Evolutionary conservation across 1,139 yeast species (phyloP), one percentile per base, ranked within the genome.

Genomic region (Lodderomyces elongisporus): DNA sequence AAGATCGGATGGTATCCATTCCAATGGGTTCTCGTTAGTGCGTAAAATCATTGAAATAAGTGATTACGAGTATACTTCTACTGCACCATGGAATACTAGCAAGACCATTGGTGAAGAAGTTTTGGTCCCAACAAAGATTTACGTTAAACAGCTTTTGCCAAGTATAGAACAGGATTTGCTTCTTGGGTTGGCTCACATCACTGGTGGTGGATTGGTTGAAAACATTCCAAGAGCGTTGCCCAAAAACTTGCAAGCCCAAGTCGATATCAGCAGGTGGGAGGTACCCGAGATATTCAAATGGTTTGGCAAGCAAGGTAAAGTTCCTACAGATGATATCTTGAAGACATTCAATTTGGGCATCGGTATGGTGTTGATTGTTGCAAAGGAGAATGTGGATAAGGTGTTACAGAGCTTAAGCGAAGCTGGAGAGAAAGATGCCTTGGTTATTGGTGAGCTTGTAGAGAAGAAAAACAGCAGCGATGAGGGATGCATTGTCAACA

Each of bases 131-230:
- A 93, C 98, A 5, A 79, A 84, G 55, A 91, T 93, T 45, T 93
- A 93, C 60, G 98, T 93, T 46, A 89, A 87, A 61, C 94, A 89
- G 49, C 62, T 91, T 40, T 70, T 91, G 45, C 83, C 85, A 37
- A 77, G 85, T 4, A 74, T 89, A 44, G 74, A 73, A 49, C 66
- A 81, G 52, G 80, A 72, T 30, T 66, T 83, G 41, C 58, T 91
- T 36, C 70, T 87, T 38, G 99, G 96, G 40, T 72, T 93, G 56
- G 96, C 98, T 4, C 95, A 93, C 56, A 91, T 93, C 50, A 93
- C 99, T 16, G 99, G 99, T 41, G 99, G 99, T 38, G 99, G 99
- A 39, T 71, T 93, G 33, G 82, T 91, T 24, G 99, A 93, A 60
- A 93, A 93, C 59, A 79, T 91, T 38, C 99, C 99, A 36, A 79